phyloP scores from a whole-genome alignment of 306 rosid species.

The Purshia tridentata region DNA sequence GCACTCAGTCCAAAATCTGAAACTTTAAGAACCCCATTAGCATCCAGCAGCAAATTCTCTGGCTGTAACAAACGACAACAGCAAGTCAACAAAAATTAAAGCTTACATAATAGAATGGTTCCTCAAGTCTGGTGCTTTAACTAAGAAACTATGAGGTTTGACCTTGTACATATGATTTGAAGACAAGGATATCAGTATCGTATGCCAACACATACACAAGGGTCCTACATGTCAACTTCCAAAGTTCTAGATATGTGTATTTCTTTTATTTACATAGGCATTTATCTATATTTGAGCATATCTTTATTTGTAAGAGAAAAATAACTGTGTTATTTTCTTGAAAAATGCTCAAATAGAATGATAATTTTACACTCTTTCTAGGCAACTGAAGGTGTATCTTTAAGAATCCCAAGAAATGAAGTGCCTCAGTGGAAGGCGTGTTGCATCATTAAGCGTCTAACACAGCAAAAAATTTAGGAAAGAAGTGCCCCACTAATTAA shows the following conservation, averaged over 20 bases:
- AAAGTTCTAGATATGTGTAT: not conserved
- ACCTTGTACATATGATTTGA: not conserved
- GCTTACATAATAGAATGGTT: not conserved
- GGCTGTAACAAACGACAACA: conserved; percentile 54
- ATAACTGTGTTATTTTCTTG: not conserved
- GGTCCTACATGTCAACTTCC: too few relatives aligned
- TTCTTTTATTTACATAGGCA: not conserved
- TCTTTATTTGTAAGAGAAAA: too few relatives aligned
- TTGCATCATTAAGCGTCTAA: not conserved
- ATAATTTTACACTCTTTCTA: not conserved
- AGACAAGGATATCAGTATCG: not conserved
- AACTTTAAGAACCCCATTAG: conserved; percentile 69
- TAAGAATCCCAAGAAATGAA: not conserved
- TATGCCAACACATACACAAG: too few relatives aligned
- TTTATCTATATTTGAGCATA: not conserved
- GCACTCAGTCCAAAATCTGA: conserved; percentile 98
- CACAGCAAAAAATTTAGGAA: not conserved
- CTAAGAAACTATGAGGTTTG: not conserved
- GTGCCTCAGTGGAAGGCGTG: too few relatives aligned
- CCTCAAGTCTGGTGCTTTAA: not conserved
- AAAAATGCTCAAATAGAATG: not conserved
- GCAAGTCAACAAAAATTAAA: conserved; percentile 10
- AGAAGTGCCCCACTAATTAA: not conserved
- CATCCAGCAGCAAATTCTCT: conserved; percentile 85
- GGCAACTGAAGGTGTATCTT: not conserved